phyloP scores from a whole-genome alignment of 2,329 filamentous ascomycete genomes.

The Metarhizium guizhouense region DNA sequence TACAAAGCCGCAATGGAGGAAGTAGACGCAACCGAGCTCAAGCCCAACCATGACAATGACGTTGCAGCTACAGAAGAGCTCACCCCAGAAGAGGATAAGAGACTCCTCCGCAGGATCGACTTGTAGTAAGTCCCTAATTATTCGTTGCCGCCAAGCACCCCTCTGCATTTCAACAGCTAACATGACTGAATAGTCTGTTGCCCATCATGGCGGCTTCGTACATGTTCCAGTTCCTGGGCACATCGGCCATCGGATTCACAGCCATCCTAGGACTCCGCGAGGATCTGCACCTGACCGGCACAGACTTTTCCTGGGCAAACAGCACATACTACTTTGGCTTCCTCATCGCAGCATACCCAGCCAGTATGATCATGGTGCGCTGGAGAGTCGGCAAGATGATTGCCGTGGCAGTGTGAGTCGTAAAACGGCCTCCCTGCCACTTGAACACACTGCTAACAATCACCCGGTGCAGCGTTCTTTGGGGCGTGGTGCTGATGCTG shows the following conservation, averaged over 20 bases:
- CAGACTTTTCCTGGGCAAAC: slow-evolving; percentile 42
- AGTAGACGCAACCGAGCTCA: too few relatives aligned
- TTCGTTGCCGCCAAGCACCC: too few relatives aligned
- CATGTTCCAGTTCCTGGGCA: slow-evolving; percentile 53
- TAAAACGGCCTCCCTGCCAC: too few relatives aligned
- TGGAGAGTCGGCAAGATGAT: slow-evolving; percentile 19
- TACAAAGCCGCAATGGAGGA: too few relatives aligned
- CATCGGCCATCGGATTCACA: slow-evolving; percentile 43
- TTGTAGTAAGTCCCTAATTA: too few relatives aligned
- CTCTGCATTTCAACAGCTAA: too few relatives aligned
- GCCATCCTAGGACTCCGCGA: slow-evolving; percentile 38
- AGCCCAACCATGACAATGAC: too few relatives aligned
- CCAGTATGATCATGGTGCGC: slow-evolving; percentile 15
- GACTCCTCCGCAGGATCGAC: too few relatives aligned
- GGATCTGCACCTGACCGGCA: slow-evolving; percentile 35
- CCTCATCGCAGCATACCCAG: slow-evolving; percentile 22
- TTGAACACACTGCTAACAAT: too few relatives aligned
- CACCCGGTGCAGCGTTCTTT: slow-evolving; percentile 13
- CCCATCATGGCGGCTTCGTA: slow-evolving; percentile 44
- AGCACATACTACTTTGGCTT: slow-evolving; percentile 45
- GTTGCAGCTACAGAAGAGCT: too few relatives aligned
- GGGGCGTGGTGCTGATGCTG: slow-evolving; percentile 31
- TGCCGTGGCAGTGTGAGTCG: background rate
- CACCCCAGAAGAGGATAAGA: too few relatives aligned
- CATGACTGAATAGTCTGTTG: slow-evolving; percentile 30